Conservation (phyloP, 768 basidiomycete genomes). For the Daedalea quercina region DNA sequence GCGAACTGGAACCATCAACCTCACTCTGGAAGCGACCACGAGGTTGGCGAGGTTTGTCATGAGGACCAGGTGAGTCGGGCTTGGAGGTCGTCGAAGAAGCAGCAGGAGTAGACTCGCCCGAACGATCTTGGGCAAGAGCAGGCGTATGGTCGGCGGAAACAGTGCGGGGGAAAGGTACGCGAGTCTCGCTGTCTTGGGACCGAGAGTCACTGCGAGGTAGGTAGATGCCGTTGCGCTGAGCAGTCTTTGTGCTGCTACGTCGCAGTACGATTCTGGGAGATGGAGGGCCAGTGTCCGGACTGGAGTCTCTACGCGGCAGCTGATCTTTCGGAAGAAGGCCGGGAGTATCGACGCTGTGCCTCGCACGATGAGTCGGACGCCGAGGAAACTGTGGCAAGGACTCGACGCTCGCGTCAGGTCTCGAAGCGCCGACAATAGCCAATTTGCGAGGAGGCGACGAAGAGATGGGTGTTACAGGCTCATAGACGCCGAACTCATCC, state of each 20-base stretch:
- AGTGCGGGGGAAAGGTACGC: constrained; percentile 62
- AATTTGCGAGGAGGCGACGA: constrained; percentile 49
- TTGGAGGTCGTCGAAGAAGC: constrained; percentile 13
- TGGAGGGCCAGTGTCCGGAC: constrained; percentile 43
- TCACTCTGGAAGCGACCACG: constrained; percentile 74
- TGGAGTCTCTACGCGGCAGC: constrained; percentile 40
- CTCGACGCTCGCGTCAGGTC: constrained; percentile 42
- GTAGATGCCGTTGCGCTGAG: constrained; percentile 41
- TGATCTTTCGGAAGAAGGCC: constrained; percentile 30
- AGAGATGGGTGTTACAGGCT: constrained; percentile 30
- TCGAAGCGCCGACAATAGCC: constrained; percentile 40
- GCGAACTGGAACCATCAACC: constrained; percentile 47
- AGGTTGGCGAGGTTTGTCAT: constrained; percentile 33
- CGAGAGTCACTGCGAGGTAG: constrained; percentile 29
- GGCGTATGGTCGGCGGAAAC: constrained; percentile 46
- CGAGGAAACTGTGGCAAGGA: constrained; percentile 42
- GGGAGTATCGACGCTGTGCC: constrained; percentile 54
- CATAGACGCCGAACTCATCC: constrained; percentile 16
- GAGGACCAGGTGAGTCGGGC: constrained; percentile 2
- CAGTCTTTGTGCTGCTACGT: constrained; percentile 49
- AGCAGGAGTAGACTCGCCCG: constrained; percentile 12
- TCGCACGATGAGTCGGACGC: constrained; percentile 55
- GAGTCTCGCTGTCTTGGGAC: constrained; percentile 24
- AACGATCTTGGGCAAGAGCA: background rate
- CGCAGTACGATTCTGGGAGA: constrained; percentile 44